Percentiles rank a stretch among this genome's conserved stretches.
Conservation (phyloP, 108 stramenopile genomes). For the Cafeteria roenbergensis region DNA sequence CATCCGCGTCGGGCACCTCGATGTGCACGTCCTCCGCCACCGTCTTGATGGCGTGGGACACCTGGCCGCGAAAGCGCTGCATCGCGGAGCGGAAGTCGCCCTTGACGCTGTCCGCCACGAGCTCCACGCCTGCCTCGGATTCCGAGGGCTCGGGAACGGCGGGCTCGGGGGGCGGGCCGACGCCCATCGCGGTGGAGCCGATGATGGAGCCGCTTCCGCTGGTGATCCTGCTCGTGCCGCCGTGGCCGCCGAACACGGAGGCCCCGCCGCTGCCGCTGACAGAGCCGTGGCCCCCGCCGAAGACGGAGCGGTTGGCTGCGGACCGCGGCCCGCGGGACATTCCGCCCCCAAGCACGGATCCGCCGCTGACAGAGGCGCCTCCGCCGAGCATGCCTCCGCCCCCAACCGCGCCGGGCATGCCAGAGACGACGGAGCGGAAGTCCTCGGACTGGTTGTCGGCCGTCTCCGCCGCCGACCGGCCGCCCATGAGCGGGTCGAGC, state of each 20-base stretch:
- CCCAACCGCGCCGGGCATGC: neutral
- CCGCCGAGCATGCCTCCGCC: neutral
- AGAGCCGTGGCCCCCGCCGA: neutral
- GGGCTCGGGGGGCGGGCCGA: neutral
- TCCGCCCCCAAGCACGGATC: neutral
- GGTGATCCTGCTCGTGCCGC: neutral
- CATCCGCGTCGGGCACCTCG: conserved; percentile 36
- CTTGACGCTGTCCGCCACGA: neutral
- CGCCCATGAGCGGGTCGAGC: conserved; percentile 27
- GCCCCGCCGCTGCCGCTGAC: neutral
- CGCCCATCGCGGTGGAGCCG: too few species aligned
- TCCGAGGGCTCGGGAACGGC: neutral
- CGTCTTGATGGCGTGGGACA: conserved; percentile 37
- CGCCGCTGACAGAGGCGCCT: neutral
- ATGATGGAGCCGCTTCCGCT: too few species aligned
- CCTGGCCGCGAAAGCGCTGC: conserved; percentile 34
- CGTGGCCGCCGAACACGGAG: neutral
- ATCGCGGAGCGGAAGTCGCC: conserved; percentile 36
- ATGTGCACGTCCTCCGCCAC: conserved; percentile 44
- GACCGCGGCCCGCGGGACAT: neutral
- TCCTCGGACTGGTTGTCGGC: neutral
- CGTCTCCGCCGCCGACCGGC: neutral
- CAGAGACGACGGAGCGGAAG: neutral
- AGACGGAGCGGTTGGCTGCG: neutral
- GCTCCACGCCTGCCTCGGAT: neutral